A percentile compares a stretch with the other conserved stretches of the same genome.
phyloP scores from a whole-genome alignment of 371 early-diverging fungal species.

The Haplosporangium sp. region DNA sequence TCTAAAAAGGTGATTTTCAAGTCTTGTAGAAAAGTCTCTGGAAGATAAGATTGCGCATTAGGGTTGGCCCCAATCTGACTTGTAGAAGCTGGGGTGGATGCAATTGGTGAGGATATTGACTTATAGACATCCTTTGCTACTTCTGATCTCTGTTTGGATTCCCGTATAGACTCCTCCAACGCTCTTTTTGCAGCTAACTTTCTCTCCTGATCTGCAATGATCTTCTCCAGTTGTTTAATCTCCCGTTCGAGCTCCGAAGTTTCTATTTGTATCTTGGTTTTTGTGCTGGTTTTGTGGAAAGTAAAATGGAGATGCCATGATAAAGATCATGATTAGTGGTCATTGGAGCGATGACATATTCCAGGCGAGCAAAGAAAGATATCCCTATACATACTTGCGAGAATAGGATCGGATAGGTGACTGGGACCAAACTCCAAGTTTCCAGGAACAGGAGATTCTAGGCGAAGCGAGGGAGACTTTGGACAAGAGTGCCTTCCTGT shows the following conservation, averaged over 20 bases:
- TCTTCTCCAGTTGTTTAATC: constrained; percentile 30
- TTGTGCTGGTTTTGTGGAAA: constrained; percentile 16
- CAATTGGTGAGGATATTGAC: constrained; percentile 18
- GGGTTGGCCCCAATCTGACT: constrained; percentile 12
- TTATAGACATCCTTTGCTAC: constrained; percentile 39
- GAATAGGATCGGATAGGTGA: constrained; percentile 30
- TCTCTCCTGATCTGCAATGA: constrained; percentile 42
- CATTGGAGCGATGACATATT: not conserved
- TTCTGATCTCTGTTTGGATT: constrained; percentile 29
- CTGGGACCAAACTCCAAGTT: constrained; percentile 4
- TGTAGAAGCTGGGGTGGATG: constrained; percentile 2
- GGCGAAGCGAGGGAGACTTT: constrained; percentile 2
- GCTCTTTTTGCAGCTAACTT: constrained; percentile 29
- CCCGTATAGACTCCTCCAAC: constrained; percentile 33
- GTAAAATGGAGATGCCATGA: not conserved
- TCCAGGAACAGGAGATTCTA: constrained; percentile 11
- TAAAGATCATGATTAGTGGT: not conserved
- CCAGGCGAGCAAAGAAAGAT: not conserved
- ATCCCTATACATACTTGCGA: constrained; percentile 22
- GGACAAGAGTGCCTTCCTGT: constrained; percentile 17
- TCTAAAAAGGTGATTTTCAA: constrained; percentile 41
- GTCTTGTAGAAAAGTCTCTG: constrained; percentile 43
- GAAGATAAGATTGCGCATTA: constrained; percentile 29
- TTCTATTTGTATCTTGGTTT: constrained; percentile 31
- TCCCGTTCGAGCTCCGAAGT: constrained; percentile 37